phyloP scores from a whole-genome alignment of 1,284 basidiomycete species.

The Mycena sp. region DNA sequence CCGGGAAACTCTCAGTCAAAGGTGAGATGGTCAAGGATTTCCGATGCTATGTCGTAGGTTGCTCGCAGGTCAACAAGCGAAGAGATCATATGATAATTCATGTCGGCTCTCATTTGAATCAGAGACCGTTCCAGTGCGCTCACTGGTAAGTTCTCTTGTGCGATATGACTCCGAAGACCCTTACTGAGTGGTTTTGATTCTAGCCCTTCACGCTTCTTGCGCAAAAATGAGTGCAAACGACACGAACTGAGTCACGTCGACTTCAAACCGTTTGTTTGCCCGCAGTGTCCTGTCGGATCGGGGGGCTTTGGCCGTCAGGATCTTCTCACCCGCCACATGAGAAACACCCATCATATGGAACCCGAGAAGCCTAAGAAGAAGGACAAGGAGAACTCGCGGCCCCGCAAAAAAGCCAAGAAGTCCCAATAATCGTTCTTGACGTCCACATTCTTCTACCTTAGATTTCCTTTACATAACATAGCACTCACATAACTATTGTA shows the following conservation, averaged over 20 bases:
- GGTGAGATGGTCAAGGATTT: slow-evolving; percentile 78
- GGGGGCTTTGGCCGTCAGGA: slow-evolving; percentile 76
- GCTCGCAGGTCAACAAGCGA: slow-evolving; percentile 81
- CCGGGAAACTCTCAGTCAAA: slow-evolving; percentile 64
- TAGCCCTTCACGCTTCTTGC: slow-evolving; percentile 68
- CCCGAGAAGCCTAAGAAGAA: slow-evolving; percentile 38
- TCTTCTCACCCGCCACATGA: slow-evolving; percentile 68
- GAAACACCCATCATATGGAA: slow-evolving; percentile 56
- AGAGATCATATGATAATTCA: slow-evolving; percentile 78
- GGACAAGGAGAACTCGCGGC: neutral
- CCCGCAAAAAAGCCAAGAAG: slow-evolving; percentile 24
- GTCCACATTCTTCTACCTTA: no score
- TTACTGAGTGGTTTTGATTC: slow-evolving; percentile 19
- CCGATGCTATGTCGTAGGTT: slow-evolving; percentile 82
- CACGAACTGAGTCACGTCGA: slow-evolving; percentile 73
- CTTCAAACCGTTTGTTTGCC: slow-evolving; percentile 63
- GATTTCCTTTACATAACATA: no score
- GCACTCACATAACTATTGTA: slow-evolving; percentile 1
- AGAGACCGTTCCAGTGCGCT: slow-evolving; percentile 68
- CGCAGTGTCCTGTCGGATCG: slow-evolving; percentile 56
- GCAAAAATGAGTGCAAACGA: slow-evolving; percentile 79
- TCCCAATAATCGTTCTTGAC: no score
- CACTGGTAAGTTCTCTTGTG: slow-evolving; percentile 57
- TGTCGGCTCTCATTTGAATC: slow-evolving; percentile 73
- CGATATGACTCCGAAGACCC: neutral